A percentile compares a stretch with the other conserved stretches of the same genome.
Evolutionary conservation across 2,329 filamentous ascomycete species (phyloP).

Genomic region (Apiospora rasikravindrae): DNA sequence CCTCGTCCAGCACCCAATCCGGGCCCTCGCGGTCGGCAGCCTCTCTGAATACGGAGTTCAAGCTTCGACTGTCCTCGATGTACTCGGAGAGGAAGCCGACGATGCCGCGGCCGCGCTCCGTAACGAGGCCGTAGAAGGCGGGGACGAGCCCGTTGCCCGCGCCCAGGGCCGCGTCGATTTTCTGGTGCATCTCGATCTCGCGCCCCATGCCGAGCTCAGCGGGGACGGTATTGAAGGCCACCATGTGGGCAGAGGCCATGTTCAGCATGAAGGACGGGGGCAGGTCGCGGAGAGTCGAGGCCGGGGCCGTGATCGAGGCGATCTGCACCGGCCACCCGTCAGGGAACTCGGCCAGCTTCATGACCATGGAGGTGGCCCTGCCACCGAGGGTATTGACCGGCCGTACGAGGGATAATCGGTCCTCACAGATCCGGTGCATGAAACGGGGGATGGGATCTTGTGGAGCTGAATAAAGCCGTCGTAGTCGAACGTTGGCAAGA

Average conservation of each 20-base stretch:
- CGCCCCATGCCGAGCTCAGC: background rate
- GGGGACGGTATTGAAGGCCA: too few relatives aligned
- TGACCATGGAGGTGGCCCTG: background rate
- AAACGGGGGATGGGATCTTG: background rate
- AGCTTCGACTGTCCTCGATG: background rate
- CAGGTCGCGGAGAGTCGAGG: background rate
- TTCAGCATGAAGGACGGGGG: too few relatives aligned
- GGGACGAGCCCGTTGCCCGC: background rate
- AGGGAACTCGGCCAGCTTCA: background rate
- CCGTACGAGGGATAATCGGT: background rate
- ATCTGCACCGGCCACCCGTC: background rate
- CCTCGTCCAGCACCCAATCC: background rate
- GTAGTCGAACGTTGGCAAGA: background rate
- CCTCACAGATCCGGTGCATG: background rate
- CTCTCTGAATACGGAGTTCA: background rate
- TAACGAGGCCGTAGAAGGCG: background rate
- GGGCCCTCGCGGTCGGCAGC: too few relatives aligned
- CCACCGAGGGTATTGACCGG: rapidly evolving
- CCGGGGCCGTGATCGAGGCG: background rate
- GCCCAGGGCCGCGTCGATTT: background rate
- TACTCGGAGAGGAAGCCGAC: background rate
- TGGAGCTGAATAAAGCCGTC: background rate
- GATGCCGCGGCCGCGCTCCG: background rate
- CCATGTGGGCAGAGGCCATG: background rate
- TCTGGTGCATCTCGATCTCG: background rate